Conservation (phyloP, 1,284 basidiomycete genomes). For the Austroboletus rostrupii region DNA sequence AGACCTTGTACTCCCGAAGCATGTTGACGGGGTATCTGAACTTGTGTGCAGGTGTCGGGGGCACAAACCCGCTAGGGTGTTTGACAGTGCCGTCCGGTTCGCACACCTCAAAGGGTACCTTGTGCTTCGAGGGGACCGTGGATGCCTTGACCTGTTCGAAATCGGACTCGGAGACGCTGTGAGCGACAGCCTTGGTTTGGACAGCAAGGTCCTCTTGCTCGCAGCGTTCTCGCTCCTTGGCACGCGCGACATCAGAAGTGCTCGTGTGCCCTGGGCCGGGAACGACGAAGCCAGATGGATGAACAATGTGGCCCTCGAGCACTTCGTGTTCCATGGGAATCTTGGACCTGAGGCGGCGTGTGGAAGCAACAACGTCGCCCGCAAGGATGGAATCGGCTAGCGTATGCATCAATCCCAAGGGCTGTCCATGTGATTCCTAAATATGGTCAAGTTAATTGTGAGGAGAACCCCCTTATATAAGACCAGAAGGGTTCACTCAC, state of each 20-base stretch:
- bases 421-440: slow-evolving; percentile 6
- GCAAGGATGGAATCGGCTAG: slow-evolving; percentile 22
- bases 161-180: slow-evolving; percentile 31
- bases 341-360: slow-evolving; percentile 25
- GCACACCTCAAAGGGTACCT: slow-evolving; percentile 34
- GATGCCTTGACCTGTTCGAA: slow-evolving; percentile 24
- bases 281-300: slow-evolving; percentile 32
- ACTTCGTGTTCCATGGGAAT: slow-evolving; percentile 25
- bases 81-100: slow-evolving; percentile 31
- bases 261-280: slow-evolving; percentile 28
- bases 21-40: slow-evolving; percentile 23
- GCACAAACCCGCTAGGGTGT: slow-evolving; percentile 37
- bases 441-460: neutral
- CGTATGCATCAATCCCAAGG: slow-evolving; percentile 21
- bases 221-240: slow-evolving; percentile 24
- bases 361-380: slow-evolving; percentile 27
- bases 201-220: slow-evolving; percentile 14
- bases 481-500: slow-evolving; percentile 6
- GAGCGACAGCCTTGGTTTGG: slow-evolving; percentile 32
- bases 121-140: slow-evolving; percentile 24
- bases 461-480: neutral
- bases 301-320: slow-evolving; percentile 21
- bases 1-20: slow-evolving; percentile 18
- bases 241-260: slow-evolving; percentile 22
- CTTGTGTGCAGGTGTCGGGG: slow-evolving; percentile 34